phyloP scores from a whole-genome alignment of 441 rosid species.

The Populus trichocarpa region DNA sequence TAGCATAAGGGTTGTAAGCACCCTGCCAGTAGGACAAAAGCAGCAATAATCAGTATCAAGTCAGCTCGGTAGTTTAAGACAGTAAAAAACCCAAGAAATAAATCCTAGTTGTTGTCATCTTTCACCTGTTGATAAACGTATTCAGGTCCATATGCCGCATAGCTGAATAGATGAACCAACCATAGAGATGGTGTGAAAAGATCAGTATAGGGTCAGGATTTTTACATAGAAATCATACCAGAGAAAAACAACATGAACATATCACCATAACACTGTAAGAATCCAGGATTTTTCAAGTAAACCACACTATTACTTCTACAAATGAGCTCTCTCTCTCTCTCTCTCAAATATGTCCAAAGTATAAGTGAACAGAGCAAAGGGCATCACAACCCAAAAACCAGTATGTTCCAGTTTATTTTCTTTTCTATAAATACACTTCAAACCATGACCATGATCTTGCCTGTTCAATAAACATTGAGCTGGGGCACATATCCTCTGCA shows the following conservation, averaged over 20 bases:
- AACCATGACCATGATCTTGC: slow-evolving; percentile 52
- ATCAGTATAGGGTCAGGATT: slow-evolving; percentile 10
- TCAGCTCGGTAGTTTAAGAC: slow-evolving; percentile 10
- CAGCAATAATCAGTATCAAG: slow-evolving; percentile 8
- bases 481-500: slow-evolving; percentile 53
- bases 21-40: slow-evolving; percentile 46
- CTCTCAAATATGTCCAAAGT: slow-evolving; percentile 10
- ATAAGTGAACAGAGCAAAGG: slow-evolving; percentile 11
- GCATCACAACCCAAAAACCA: slow-evolving; percentile 21
- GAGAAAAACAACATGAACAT: slow-evolving; percentile 2
- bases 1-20: slow-evolving; percentile 65
- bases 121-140: slow-evolving; percentile 74
- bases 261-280: background rate
- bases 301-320: slow-evolving; percentile 7
- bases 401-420: background rate
- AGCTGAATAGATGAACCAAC: slow-evolving; percentile 43
- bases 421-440: slow-evolving; percentile 2
- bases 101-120: background rate
- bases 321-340: slow-evolving; percentile 14
- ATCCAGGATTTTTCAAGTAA: background rate
- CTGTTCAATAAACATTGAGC: slow-evolving; percentile 59
- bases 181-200: slow-evolving; percentile 1
- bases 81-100: slow-evolving; percentile 3
- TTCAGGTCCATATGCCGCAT: slow-evolving; percentile 71
- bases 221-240: background rate